A percentile compares a stretch with the other conserved stretches of the same genome.
Conservation (phyloP, 225 moss, liverwort and hornwort species). For the Antitrichia curtipendula region DNA sequence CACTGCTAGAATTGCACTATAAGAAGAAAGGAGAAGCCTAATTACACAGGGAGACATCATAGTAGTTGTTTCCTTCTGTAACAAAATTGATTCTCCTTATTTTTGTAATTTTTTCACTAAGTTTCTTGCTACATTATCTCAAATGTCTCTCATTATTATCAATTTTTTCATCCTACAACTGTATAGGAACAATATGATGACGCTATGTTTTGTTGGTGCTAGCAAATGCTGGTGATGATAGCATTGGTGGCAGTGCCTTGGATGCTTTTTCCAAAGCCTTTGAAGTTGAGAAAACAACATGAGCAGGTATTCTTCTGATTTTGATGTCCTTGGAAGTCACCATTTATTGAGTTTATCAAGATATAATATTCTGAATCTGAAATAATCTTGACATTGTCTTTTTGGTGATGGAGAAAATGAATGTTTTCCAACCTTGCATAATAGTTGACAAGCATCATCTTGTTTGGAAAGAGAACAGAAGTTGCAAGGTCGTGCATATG, state of each 20-base stretch:
- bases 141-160: neutral
- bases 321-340: neutral
- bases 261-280: constrained; percentile 95
- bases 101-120: neutral
- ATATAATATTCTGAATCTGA: neutral
- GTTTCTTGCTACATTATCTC: neutral
- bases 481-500: constrained; percentile 69
- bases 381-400: neutral
- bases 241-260: constrained; percentile 77
- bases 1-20: neutral
- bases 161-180: neutral
- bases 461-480: constrained; percentile 24
- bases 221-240: constrained; percentile 49
- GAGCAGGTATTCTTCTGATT: constrained; percentile 24
- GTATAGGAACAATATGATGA: constrained; percentile 9
- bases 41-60: neutral
- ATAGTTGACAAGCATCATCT: neutral
- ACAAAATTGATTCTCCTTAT: neutral
- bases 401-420: neutral
- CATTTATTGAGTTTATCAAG: neutral
- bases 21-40: neutral
- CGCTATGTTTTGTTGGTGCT: constrained; percentile 10
- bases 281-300: constrained; percentile 63
- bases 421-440: neutral
- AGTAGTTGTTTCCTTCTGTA: neutral